A percentile compares a stretch with the other conserved stretches of the same genome.
These are phyloP conservation scores for Liriodendron chinense DNA, from an alignment of 164 flowering plant genomes.

Conservation along the genomic window DNA sequence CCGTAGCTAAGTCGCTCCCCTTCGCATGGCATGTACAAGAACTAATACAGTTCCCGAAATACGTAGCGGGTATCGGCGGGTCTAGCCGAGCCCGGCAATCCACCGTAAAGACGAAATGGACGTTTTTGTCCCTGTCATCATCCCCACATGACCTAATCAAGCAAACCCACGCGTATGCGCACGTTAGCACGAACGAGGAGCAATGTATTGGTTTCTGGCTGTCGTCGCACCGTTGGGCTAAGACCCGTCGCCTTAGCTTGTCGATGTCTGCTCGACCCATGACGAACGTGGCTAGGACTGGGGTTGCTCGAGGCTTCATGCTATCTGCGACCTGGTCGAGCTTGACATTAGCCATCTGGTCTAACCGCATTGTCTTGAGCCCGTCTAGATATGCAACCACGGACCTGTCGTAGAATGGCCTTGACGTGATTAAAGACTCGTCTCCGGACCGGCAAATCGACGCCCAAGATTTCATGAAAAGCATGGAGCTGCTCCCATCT, in stretches of 20 bases:
- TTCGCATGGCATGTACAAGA: background rate
- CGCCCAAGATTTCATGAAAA: conserved; percentile 22
- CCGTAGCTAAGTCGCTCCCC: conserved; percentile 19
- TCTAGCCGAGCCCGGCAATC: conserved; percentile 31
- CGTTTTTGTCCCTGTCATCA: background rate
- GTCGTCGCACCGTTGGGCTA: background rate
- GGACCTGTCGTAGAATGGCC: conserved; percentile 7
- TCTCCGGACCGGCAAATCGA: conserved; percentile 11
- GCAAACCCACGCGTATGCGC: conserved; percentile 43
- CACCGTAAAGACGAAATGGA: conserved; percentile 21
- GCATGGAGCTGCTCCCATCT: conserved; percentile 9
- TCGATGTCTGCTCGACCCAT: background rate
- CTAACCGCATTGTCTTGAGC: conserved; percentile 6
- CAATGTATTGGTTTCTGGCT: background rate
- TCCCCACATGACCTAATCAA: conserved; percentile 19
- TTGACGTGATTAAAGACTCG: background rate
- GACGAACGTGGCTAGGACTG: background rate
- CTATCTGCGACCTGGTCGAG: background rate
- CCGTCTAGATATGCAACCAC: conserved; percentile 15
- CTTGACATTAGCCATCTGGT: background rate
- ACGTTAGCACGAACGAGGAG: conserved; percentile 29
- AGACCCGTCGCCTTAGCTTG: background rate
- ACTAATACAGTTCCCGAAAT: conserved; percentile 51
- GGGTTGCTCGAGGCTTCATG: background rate
- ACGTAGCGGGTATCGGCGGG: conserved; percentile 28